Evolutionary conservation across 2,329 filamentous ascomycete species (phyloP).

Genomic region (Monosporascus ibericus): DNA sequence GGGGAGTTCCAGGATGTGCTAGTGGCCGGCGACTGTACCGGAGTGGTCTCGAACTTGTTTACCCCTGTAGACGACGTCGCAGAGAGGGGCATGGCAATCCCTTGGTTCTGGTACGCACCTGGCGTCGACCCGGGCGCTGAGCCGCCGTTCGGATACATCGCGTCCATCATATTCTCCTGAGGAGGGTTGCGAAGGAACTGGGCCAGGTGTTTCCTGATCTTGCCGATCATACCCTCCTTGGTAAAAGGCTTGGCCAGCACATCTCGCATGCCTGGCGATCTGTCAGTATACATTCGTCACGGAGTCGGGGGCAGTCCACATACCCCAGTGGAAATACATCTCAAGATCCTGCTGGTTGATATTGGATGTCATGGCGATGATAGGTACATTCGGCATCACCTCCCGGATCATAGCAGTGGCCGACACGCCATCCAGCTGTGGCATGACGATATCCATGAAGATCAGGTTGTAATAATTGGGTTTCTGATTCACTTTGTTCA

Average conservation of each 20-base stretch:
- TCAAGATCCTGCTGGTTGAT: conserved; percentile 95
- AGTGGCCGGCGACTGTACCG: conserved; percentile 48
- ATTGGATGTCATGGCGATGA: conserved; percentile 98
- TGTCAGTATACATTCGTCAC: conserved; percentile 6
- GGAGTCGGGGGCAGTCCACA: conserved; percentile 26
- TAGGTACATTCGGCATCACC: conserved; percentile 73
- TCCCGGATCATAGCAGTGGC: conserved; percentile 90
- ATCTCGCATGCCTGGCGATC: conserved; percentile 79
- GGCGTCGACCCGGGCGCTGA: conserved; percentile 25
- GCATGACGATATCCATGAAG: conserved; percentile 96
- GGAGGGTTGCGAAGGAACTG: conserved; percentile 68
- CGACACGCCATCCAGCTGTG: conserved; percentile 87
- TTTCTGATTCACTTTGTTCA: conserved; percentile 66
- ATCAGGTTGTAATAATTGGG: conserved; percentile 57
- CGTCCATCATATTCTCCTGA: conserved; percentile 29
- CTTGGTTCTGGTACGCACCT: conserved; percentile 25
- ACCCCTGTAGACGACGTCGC: conserved; percentile 25
- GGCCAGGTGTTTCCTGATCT: conserved; percentile 84
- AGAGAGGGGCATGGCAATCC: conserved; percentile 26
- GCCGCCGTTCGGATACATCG: conserved; percentile 24
- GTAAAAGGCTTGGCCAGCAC: conserved; percentile 97
- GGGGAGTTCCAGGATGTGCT: conserved; percentile 46
- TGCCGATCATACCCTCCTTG: conserved; percentile 73
- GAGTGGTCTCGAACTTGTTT: conserved; percentile 49
- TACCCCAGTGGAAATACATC: conserved; percentile 95